These are phyloP conservation scores for Colletotrichum melonis DNA, from an alignment of 2,329 filamentous ascomycete species.

Conservation along the genomic window DNA sequence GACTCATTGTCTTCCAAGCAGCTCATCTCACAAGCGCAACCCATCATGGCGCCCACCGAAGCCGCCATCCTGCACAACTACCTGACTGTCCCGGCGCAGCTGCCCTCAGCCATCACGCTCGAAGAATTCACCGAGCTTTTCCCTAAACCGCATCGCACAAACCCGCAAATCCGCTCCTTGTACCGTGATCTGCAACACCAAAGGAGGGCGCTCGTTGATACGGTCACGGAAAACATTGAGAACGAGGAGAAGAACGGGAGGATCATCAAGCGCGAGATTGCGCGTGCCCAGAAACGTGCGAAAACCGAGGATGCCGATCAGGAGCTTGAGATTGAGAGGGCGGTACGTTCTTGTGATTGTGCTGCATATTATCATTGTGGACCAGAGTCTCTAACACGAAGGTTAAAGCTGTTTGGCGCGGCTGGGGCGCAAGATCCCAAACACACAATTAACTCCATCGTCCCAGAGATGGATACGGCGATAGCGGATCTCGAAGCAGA, in stretches of 20 bases:
- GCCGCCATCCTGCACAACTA: conserved; percentile 81
- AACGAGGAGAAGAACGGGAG: conserved; percentile 72
- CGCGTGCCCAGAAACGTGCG: conserved; percentile 62
- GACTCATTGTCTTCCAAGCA: conserved; percentile 23
- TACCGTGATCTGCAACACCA: conserved; percentile 85
- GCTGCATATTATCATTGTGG: background rate
- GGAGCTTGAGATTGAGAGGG: conserved; percentile 72
- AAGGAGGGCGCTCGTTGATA: conserved; percentile 75
- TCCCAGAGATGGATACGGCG: conserved; percentile 77
- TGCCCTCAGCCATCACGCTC: conserved; percentile 79
- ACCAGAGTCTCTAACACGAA: conserved; percentile 8
- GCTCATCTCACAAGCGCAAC: background rate
- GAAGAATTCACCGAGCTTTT: conserved; percentile 83
- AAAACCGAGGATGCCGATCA: conserved; percentile 69
- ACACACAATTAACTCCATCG: conserved; percentile 73
- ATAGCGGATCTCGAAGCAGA: conserved; percentile 74
- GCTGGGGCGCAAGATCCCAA: conserved; percentile 57
- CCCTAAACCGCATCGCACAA: conserved; percentile 72
- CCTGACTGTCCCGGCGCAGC: conserved; percentile 78
- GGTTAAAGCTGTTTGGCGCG: conserved; percentile 67
- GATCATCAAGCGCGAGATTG: conserved; percentile 67
- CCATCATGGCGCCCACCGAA: conserved; percentile 78
- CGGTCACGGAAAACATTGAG: conserved; percentile 73
- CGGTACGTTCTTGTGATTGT: conserved; percentile 51
- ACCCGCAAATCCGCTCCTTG: conserved; percentile 75